Evolutionary conservation across 176 grass and related monocot genomes (phyloP).

Genomic region (Juncus effusus): DNA sequence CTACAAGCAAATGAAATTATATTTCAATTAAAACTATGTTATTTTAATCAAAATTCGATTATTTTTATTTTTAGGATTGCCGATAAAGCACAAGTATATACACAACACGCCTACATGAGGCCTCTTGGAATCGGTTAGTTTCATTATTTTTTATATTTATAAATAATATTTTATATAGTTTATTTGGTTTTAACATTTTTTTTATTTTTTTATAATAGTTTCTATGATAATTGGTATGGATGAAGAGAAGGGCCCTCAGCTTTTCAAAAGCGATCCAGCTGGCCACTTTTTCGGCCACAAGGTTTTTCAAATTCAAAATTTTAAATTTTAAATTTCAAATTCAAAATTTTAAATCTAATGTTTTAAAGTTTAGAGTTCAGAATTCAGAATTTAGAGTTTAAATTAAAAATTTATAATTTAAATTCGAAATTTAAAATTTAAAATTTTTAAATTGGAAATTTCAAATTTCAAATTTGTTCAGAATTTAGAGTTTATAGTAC

Average conservation of each 20-base stretch:
- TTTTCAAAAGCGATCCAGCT: conserved; percentile 97
- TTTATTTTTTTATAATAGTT: conserved; percentile 41
- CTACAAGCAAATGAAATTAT: neutral
- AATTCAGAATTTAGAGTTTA: neutral
- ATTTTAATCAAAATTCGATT: neutral
- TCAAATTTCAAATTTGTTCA: too few species aligned
- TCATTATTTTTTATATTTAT: conserved; percentile 11
- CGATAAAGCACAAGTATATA: conserved; percentile 98
- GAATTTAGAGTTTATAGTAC: too few species aligned
- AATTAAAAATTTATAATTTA: too few species aligned
- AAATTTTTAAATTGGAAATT: too few species aligned
- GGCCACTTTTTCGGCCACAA: conserved; percentile 98
- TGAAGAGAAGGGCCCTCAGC: conserved; percentile 96
- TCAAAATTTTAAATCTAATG: neutral
- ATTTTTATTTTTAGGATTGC: conserved; percentile 62
- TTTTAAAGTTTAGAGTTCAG: conserved; percentile 4
- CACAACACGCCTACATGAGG: conserved; percentile 98
- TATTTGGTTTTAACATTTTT: neutral
- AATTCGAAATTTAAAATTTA: too few species aligned
- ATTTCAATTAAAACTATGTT: neutral
- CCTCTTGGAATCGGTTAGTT: conserved; percentile 92
- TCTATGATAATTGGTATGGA: conserved; percentile 92
- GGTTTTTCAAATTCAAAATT: conserved; percentile 32
- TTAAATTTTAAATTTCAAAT: neutral
- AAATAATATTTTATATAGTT: neutral